These are phyloP conservation scores for Hericium erinaceus DNA, from an alignment of 768 basidiomycete genomes.

Conservation along the genomic window DNA sequence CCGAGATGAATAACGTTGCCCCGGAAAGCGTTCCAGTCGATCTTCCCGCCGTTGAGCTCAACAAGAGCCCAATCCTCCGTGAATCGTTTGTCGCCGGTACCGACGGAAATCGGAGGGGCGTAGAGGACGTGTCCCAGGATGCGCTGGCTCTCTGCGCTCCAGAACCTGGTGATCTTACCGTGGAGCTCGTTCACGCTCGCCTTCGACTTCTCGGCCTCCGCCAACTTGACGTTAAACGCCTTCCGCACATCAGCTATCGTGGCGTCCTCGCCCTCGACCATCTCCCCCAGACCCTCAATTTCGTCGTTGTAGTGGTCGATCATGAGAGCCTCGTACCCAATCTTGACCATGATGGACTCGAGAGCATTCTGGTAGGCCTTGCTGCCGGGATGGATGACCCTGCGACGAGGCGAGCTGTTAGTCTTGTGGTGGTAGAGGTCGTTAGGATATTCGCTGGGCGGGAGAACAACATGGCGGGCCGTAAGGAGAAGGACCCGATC, in stretches of 20 bases:
- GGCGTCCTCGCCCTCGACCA: constrained; percentile 16
- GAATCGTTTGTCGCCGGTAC: constrained; percentile 16
- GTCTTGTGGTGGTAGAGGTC: background rate
- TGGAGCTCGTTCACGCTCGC: constrained; percentile 17
- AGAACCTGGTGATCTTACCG: constrained; percentile 18
- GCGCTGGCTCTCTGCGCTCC: constrained; percentile 17
- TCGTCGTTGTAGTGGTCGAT: constrained; percentile 14
- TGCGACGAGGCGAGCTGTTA: background rate
- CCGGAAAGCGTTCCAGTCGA: constrained; percentile 19
- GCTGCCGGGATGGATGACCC: constrained; percentile 1
- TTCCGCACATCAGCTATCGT: background rate
- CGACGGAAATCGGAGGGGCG: constrained; percentile 19
- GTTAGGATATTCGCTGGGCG: constrained; percentile 21
- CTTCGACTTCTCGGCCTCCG: background rate
- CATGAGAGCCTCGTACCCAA: background rate
- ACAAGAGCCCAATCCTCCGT: constrained; percentile 21
- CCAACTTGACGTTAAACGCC: background rate
- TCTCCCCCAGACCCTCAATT: constrained; percentile 17
- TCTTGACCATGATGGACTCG: constrained; percentile 3
- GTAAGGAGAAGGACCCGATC: constrained; percentile 22
- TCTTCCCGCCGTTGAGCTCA: constrained; percentile 17
- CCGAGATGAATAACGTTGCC: constrained; percentile 21
- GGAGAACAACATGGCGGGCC: constrained; percentile 26
- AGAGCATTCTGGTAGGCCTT: constrained; percentile 3
- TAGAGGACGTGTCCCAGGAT: constrained; percentile 25